Conservation (phyloP, 192 early-diverging fungal genomes). For the Backusella parvicylindrica region DNA sequence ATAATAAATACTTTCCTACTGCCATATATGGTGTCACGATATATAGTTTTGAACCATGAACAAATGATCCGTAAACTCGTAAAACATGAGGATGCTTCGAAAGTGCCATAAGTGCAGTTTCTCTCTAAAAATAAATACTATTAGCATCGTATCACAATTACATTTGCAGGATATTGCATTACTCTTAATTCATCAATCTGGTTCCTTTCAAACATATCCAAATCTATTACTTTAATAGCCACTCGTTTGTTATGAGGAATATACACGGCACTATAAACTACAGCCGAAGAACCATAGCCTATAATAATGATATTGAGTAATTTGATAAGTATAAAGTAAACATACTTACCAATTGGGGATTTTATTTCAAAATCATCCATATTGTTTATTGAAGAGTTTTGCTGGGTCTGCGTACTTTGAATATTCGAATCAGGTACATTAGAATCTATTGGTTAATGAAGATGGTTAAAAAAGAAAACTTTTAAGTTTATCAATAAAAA, state of each 20-base stretch:
- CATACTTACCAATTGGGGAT: slow-evolving; percentile 13
- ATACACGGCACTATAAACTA: slow-evolving; percentile 78
- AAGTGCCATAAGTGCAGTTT: slow-evolving; percentile 85
- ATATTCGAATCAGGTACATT: background rate
- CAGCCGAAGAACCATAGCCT: slow-evolving; percentile 87
- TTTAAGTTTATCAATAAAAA: background rate
- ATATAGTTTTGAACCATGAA: slow-evolving; percentile 71
- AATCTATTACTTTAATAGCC: slow-evolving; percentile 83
- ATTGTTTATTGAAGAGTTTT: background rate
- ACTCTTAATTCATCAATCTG: slow-evolving; percentile 89
- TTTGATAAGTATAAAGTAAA: background rate
- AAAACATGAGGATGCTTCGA: slow-evolving; percentile 84
- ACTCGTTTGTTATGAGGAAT: slow-evolving; percentile 65
- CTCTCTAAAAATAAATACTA: slow-evolving; percentile 44
- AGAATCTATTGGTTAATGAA: background rate
- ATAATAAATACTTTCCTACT: slow-evolving; percentile 40
- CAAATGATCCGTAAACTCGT: slow-evolving; percentile 81
- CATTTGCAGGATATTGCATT: background rate
- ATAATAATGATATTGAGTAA: background rate
- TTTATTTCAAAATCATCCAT: slow-evolving; percentile 30
- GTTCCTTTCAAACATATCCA: slow-evolving; percentile 86
- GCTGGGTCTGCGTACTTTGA: background rate
- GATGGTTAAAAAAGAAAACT: background rate
- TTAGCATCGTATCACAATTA: background rate
- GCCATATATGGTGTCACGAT: slow-evolving; percentile 82